Evolutionary conservation across 2,329 filamentous ascomycete genomes (phyloP), one percentile per base, ranked within the genome.

Genomic region (Exophiala dermatitidis): DNA sequence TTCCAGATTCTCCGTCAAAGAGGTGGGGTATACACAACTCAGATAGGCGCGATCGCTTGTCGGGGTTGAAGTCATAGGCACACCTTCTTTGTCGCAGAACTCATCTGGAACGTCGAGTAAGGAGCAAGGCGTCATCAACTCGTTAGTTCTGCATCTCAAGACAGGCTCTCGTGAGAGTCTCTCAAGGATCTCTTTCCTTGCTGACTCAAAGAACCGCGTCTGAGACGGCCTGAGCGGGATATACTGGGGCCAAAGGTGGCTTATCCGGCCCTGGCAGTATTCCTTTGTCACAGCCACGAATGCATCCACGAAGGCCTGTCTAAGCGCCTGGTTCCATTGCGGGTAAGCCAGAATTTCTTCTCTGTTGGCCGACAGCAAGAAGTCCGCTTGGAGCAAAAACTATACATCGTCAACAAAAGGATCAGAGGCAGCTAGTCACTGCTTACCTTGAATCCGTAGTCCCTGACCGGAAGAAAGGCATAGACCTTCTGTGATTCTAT

Each of bases 381-480:
- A 50, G 26, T 50, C 48, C 29, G 29, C 38, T 28, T 50, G 48
- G 4, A 50, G 40, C 29, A 50, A 40, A 32, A 50, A 50, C 48
- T 50, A 28, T 26, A 50, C 3, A 45, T 26, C 8, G 29, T 45
- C 10, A 44, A 40, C 37, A 26, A 10, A 10, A 38, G 8, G 33
- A 29, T 38, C 6, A 30, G 43, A 3, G 4, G 8, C 30, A 37
- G 33, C 19, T 19, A 37, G 33, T 30, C 8, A 5, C 12, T n/a
- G 29, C 48, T 26, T 7, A 50, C 48, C 38, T 44, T 50, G 40
- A 50, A 50, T 12, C 48, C 48, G 33, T 50, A 50, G 19, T 50
- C 48, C 37, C 48, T 42, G 26, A 50, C 31, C 7, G 48, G 48
- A 36, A 50, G 48, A 19, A 50, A 50, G 3, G 48, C 48, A 26